Evolutionary conservation across 805 yeast genomes (phyloP), one percentile per base, ranked within the genome.

Genomic region (Yamadazyma sp.): DNA sequence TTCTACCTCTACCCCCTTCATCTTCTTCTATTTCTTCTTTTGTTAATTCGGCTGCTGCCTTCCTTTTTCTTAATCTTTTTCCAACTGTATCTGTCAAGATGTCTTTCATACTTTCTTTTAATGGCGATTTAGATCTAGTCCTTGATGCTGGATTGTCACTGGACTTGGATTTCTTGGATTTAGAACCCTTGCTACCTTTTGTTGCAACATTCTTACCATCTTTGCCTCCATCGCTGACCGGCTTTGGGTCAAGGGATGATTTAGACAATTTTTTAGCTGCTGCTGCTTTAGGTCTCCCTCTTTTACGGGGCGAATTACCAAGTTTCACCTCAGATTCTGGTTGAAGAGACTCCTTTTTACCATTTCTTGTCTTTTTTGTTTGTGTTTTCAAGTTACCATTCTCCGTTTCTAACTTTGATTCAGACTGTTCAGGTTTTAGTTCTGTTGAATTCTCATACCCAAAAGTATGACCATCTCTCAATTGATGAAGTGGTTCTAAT

Each of bases 41-140:
- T 3, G 30, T n/a, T n/a, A 25, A 20, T 15, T 20, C 7, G 14
- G 24, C 27, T 4, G 9, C 30, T 13, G 12, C 28, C 19, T 20
- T 28, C 18, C 33, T 17, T 12, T 23, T 32, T 31, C 38, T 36
- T n/a, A 35, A 29, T 15, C 40, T 43, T 35, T 40, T 40, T 11
- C 31, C 14, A 3, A 28, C 37, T 11, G 42, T 44, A 7, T 36
- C 40, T 7, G 38, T 44, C 13, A 50, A 18, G 3, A 58, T 35
- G 30, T 55, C 53, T 22, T 39, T 31, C 30, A 51, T 34, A 25
- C 52, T 47, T 38, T 51, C 45, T 36, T 60, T 61, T 36, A 60
- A 33, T 4, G 68, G 68, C 3, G 66, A 60, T 42, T 56, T 58
- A 7, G 65, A 59, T 30, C 68, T 41, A 1, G 68, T 61, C 26